These are phyloP conservation scores for Peronosclerospora sorghi DNA, from an alignment of 352 stramenopile genomes.

Conservation along the genomic window DNA sequence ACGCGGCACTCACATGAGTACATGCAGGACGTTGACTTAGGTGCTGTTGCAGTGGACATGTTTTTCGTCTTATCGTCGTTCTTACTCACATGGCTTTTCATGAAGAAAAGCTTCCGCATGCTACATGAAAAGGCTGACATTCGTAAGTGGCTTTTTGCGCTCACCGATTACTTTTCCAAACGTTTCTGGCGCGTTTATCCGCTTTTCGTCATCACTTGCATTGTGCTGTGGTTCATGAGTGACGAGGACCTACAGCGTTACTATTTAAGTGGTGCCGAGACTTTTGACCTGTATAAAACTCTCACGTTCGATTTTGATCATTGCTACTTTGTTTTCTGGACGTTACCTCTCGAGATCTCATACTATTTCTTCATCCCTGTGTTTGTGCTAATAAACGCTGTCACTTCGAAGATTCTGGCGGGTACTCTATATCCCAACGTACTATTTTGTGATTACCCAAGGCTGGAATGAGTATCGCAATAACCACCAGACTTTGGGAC, in stretches of 20 bases:
- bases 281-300: slow-evolving; percentile 25
- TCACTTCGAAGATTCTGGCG: slow-evolving; percentile 22
- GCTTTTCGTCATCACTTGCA: slow-evolving; percentile 26
- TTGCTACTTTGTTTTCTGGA: slow-evolving; percentile 44
- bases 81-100: slow-evolving; percentile 42
- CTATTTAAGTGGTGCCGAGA: slow-evolving; percentile 15
- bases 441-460: slow-evolving; percentile 20
- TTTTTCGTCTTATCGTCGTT: slow-evolving; percentile 52
- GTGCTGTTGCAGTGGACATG: slow-evolving; percentile 27
- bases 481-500: slow-evolving; percentile 7
- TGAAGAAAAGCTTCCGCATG: slow-evolving; percentile 29
- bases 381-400: slow-evolving; percentile 14
- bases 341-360: slow-evolving; percentile 33
- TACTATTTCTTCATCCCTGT: slow-evolving; percentile 49
- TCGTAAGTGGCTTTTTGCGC: slow-evolving; percentile 20
- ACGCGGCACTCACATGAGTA: slow-evolving; percentile 27
- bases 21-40: slow-evolving; percentile 27
- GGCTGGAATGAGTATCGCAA: slow-evolving; percentile 21
- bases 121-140: slow-evolving; percentile 11
- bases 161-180: slow-evolving; percentile 36
- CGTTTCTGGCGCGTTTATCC: slow-evolving; percentile 42
- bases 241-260: slow-evolving; percentile 21
- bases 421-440: slow-evolving; percentile 19
- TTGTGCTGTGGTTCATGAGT: slow-evolving; percentile 23
- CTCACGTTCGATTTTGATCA: slow-evolving; percentile 30